Evolutionary conservation across 2,329 filamentous ascomycete species (phyloP), one percentile per base, ranked within the genome.

Genomic region (Coleophoma crateriformis): DNA sequence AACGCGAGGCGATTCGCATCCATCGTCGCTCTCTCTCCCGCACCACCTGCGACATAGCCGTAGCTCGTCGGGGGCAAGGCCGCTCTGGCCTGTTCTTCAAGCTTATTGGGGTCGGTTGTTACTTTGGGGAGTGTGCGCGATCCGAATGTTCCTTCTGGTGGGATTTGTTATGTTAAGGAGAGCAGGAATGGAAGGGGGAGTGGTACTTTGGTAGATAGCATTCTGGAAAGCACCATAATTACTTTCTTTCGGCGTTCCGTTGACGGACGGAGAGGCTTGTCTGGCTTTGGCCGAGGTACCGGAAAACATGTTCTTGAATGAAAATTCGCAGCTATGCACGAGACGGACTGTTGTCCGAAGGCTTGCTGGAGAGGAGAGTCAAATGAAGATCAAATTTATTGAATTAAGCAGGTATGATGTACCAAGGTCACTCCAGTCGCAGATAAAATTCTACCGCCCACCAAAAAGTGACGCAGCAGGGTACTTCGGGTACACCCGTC

Each of bases 1-100:
- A 86, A 86, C 40, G 82, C 78, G 59, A 82, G 74, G 8, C 81
- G 74, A 64, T 85, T 86, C n/a, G 76, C 77, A 46, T 78, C 75
- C 71, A 81, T 77, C 0, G 82, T 86, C 2, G 78, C 72, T 35
- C 75, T 71, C 57, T 83, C 79, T 2, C 82, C 80, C 0, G 82
- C 82, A 7, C 79, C 80, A n/a, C 82, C 81, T 14, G 74, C 69
- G 20, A 84, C 75, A 65, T 85, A 86, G 53, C 78, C 78, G 61
- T 77, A 85, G 7, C 74, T 69, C 11, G 72, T 69, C 2, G 66
- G 63, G 17, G 67, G 64, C 65, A 84, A 70, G 13, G 62, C 65
- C 48, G 72, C 65, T 46, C 68, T 69, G 2, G 82, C 82, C 56
- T 81, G 74, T 27, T 71, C 69, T 58, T 84, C 75, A 3, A 84